Percentiles rank a stretch among this genome's conserved stretches.
Conservation (phyloP, 2,329 filamentous ascomycete genomes). For the Cadophora luteo-olivacea region DNA sequence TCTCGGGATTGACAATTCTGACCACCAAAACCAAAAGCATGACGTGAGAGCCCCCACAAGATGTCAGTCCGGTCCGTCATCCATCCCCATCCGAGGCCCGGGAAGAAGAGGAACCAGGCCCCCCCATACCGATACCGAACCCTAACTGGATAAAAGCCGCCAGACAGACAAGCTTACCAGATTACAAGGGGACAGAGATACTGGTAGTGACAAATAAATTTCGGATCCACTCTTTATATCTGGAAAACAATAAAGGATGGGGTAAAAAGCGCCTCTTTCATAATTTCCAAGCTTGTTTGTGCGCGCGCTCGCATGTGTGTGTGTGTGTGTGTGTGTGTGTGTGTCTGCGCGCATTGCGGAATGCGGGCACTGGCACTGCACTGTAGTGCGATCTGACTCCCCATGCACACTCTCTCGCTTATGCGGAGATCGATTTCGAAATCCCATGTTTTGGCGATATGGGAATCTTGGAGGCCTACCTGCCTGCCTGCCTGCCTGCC, state of each 20-base stretch:
- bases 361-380: background rate
- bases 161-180: background rate
- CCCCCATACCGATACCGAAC: background rate
- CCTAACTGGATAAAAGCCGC: background rate
- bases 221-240: background rate
- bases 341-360: background rate
- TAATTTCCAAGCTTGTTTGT: background rate
- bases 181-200: background rate
- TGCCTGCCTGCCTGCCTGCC: too few species aligned
- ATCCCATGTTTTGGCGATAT: background rate
- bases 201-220: background rate
- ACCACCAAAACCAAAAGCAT: background rate
- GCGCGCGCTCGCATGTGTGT: background rate
- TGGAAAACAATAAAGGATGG: too few species aligned
- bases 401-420: background rate
- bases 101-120: background rate
- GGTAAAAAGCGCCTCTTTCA: background rate
- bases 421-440: background rate
- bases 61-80: background rate
- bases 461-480: background rate
- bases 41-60: background rate
- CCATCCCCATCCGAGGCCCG: background rate
- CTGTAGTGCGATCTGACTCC: background rate
- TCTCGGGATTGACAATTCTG: slow-evolving; percentile 1
- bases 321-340: too few species aligned